Conservation (phyloP, 345 rosid genomes). For the Pugionium dolabratum region DNA sequence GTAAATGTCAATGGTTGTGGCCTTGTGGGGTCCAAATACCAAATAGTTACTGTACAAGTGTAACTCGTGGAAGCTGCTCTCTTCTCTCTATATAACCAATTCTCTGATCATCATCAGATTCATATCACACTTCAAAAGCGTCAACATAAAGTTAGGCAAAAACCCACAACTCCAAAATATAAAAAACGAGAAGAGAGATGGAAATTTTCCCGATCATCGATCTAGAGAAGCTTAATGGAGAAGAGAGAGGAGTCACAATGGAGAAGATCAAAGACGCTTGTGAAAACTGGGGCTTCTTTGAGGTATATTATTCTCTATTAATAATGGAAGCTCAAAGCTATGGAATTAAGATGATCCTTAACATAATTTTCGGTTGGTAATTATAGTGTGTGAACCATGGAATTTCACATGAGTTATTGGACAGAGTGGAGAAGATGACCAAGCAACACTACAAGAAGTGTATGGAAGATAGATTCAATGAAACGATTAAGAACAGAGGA, state of each 20-base stretch:
- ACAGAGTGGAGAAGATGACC: constrained; percentile 70
- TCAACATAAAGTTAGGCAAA: constrained; percentile 31
- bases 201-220: constrained; percentile 68
- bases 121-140: constrained; percentile 23
- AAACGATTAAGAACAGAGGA: constrained; percentile 61
- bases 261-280: constrained; percentile 87
- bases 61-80: constrained; percentile 28
- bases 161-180: neutral
- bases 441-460: constrained; percentile 82
- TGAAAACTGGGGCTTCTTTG: constrained; percentile 97
- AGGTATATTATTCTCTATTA: constrained; percentile 46
- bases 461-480: constrained; percentile 85
- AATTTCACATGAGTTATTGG: constrained; percentile 62
- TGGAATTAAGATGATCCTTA: neutral
- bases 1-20: too few species aligned
- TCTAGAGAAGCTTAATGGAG: constrained; percentile 68
- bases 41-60: constrained; percentile 26
- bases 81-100: constrained; percentile 28
- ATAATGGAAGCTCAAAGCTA: neutral
- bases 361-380: neutral
- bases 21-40: constrained; percentile 23
- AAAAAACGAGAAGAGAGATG: constrained; percentile 47
- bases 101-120: constrained; percentile 13
- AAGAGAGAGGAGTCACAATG: constrained; percentile 59
- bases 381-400: constrained; percentile 77